Percentiles rank a stretch among this genome's conserved stretches.
These are phyloP conservation scores for Aspergillus amoenus DNA, from an alignment of 2,329 filamentous ascomycete genomes.

Conservation along the genomic window DNA sequence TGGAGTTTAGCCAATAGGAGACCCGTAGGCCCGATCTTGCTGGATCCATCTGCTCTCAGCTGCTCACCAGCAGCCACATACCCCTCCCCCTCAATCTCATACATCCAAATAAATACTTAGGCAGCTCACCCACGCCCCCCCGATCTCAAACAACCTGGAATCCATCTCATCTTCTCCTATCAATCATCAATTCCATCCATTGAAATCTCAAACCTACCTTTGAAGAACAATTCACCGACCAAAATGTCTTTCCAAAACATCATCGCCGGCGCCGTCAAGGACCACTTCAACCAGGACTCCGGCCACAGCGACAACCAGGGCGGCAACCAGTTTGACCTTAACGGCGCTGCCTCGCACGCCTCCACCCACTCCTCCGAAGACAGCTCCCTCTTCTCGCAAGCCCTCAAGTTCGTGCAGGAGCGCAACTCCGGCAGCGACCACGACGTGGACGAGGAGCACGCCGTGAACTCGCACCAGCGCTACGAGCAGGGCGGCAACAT, in stretches of 20 bases:
- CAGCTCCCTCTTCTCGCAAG: conserved; percentile 56
- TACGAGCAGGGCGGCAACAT: conserved; percentile 57
- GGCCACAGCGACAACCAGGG: conserved; percentile 2
- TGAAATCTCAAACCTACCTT: neutral
- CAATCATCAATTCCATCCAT: neutral
- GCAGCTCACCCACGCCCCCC: neutral
- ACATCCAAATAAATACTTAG: conserved; percentile 5
- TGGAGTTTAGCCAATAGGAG: no score
- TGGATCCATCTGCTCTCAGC: conserved; percentile 2
- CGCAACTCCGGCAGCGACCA: conserved; percentile 48
- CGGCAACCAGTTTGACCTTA: conserved; percentile 48
- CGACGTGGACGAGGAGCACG: conserved; percentile 63
- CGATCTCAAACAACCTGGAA: neutral
- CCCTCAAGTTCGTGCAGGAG: conserved; percentile 52
- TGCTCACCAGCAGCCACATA: conserved; percentile 4
- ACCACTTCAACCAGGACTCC: conserved; percentile 10
- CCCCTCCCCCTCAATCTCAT: neutral
- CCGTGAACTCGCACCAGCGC: conserved; percentile 72
- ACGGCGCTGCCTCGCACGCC: conserved; percentile 56
- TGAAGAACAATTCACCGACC: neutral
- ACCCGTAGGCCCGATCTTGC: neutral
- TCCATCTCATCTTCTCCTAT: neutral
- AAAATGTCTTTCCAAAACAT: conserved; percentile 26
- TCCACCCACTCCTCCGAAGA: conserved; percentile 51
- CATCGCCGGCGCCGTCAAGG: conserved; percentile 16